Evolutionary conservation across 139 green algal genomes (phyloP).

Genomic region (Microglena sp.): DNA sequence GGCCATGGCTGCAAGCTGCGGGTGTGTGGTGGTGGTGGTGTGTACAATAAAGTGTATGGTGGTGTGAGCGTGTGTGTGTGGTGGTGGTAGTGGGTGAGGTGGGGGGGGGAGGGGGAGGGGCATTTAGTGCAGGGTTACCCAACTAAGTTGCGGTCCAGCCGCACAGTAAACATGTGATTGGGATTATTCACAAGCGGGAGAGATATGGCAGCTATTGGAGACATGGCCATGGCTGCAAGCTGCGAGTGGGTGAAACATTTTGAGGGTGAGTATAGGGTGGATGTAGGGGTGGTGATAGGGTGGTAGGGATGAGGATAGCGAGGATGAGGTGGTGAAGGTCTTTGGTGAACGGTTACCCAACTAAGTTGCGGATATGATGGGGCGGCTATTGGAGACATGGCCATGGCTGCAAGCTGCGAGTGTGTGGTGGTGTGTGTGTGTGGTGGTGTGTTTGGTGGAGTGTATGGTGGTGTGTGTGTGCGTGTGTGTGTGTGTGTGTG

Average conservation of each 20-base stretch:
- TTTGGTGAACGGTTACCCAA: no score
- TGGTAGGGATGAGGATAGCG: no score
- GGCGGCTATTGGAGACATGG: no score
- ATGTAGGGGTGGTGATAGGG: not conserved
- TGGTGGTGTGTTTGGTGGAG: no score
- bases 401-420: no score
- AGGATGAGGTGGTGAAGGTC: no score
- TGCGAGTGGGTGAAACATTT: not conserved
- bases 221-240: not conserved
- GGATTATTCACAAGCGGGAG: not conserved
- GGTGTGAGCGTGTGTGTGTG: not conserved
- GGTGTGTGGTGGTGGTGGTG: not conserved
- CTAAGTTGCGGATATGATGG: no score
- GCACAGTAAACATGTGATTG: not conserved
- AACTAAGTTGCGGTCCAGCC: not conserved
- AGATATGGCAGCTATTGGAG: not conserved
- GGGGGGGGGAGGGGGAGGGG: not conserved
- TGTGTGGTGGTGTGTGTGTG: no score
- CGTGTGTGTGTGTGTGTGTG: no score
- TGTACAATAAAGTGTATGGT: not conserved
- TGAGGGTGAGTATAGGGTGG: not conserved
- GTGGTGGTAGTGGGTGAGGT: not conserved
- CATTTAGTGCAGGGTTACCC: not conserved
- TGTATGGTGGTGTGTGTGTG: no score
- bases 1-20: constrained; percentile 47